A percentile compares a stretch with the other conserved stretches of the same genome.
Evolutionary conservation across 768 basidiomycete genomes (phyloP).

Genomic region (Crucibulum laeve): DNA sequence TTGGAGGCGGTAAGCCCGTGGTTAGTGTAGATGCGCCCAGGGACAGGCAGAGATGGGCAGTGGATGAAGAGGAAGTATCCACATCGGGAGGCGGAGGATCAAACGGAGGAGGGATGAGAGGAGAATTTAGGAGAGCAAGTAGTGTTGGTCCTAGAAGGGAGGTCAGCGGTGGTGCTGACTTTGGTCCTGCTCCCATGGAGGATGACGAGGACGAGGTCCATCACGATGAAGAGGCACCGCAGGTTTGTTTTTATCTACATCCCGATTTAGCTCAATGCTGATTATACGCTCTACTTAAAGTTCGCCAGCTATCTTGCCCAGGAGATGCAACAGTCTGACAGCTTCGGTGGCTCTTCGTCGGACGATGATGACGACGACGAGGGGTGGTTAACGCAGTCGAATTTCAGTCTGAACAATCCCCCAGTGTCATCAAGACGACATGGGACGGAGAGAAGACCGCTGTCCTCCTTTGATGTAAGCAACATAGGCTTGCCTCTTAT

Average conservation of each 20-base stretch:
- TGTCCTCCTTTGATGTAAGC: conserved; percentile 10
- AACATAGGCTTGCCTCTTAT: not conserved
- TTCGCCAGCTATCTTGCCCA: conserved; percentile 78
- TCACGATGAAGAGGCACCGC: conserved; percentile 29
- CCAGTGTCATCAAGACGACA: conserved; percentile 44
- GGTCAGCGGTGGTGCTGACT: conserved; percentile 64
- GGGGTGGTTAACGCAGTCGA: conserved; percentile 78
- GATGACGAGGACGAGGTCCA: conserved; percentile 29
- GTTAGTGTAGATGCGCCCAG: conserved; percentile 29
- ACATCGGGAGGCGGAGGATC: conserved; percentile 11
- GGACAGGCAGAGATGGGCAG: conserved; percentile 50
- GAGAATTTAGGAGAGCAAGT: conserved; percentile 55
- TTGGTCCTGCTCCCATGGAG: conserved; percentile 50
- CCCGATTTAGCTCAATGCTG: not conserved
- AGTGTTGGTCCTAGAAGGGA: conserved; percentile 38
- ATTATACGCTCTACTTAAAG: conserved; percentile 28
- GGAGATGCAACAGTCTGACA: conserved; percentile 64
- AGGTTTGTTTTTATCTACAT: conserved; percentile 26
- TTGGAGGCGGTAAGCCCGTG: conserved; percentile 84
- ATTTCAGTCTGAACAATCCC: conserved; percentile 53
- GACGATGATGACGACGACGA: conserved; percentile 74
- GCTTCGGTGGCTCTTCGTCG: conserved; percentile 45
- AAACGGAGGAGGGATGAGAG: conserved; percentile 28
- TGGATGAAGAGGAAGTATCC: conserved; percentile 57
- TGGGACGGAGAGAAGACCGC: conserved; percentile 36